These are phyloP conservation scores for Phycomyces nitens DNA, from an alignment of 192 early-diverging fungal species.

Conservation along the genomic window DNA sequence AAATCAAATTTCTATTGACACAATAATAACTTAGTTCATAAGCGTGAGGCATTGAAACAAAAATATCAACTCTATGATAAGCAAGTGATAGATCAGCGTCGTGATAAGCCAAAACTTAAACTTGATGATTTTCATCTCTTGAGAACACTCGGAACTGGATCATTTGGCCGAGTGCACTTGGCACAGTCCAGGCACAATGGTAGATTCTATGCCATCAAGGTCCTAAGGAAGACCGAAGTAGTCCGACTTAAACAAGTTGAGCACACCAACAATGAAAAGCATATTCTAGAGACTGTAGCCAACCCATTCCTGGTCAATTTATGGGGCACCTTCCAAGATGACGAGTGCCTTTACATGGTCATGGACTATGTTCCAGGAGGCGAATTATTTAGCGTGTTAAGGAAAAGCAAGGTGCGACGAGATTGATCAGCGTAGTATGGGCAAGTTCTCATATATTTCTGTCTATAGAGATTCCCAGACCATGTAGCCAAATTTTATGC, in stretches of 20 bases:
- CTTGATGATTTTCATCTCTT: constrained; percentile 14
- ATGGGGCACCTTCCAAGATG: constrained; percentile 91
- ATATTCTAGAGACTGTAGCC: constrained; percentile 63
- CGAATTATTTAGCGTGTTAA: constrained; percentile 92
- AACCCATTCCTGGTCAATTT: constrained; percentile 80
- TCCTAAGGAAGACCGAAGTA: constrained; percentile 76
- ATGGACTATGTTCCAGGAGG: constrained; percentile 95
- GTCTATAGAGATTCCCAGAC: constrained; percentile 73
- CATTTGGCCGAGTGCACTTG: constrained; percentile 93
- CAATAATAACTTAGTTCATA: too few relatives aligned
- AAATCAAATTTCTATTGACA: too few relatives aligned
- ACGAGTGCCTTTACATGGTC: constrained; percentile 88
- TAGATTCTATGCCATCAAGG: constrained; percentile 82
- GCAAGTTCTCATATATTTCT: background rate
- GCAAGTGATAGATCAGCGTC: constrained; percentile 6
- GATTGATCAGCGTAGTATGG: background rate
- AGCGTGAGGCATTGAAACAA: background rate
- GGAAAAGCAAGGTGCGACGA: constrained; percentile 61
- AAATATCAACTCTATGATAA: background rate
- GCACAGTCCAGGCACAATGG: constrained; percentile 63
- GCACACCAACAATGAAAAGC: constrained; percentile 81
- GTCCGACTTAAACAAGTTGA: constrained; percentile 85
- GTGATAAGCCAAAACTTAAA: constrained; percentile 6
- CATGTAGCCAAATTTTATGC: constrained; percentile 95
- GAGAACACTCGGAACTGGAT: constrained; percentile 77